These are phyloP conservation scores for Tylopilus orsonianus DNA, from an alignment of 1,284 basidiomycete species.

Conservation along the genomic window DNA sequence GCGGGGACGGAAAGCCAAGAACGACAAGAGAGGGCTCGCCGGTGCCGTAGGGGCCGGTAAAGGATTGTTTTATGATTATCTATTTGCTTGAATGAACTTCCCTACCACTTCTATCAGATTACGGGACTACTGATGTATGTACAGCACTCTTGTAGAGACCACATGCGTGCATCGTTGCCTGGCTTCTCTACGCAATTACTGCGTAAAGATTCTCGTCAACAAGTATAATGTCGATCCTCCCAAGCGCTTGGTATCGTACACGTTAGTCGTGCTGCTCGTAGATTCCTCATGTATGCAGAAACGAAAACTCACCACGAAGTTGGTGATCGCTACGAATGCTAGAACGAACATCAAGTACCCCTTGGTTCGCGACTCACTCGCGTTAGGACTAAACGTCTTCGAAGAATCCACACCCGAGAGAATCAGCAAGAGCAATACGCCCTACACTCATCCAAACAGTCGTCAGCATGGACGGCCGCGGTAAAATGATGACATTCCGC, in stretches of 20 bases:
- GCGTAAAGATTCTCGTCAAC: constrained; percentile 60
- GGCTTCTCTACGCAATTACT: constrained; percentile 34
- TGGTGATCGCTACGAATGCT: constrained; percentile 75
- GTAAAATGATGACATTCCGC: constrained; percentile 26
- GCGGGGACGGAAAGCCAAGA: constrained; percentile 19
- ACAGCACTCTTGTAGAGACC: constrained; percentile 1
- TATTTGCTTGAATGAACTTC: constrained; percentile 29
- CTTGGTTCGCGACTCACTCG: constrained; percentile 58
- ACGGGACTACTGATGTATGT: constrained; percentile 6
- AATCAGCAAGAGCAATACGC: constrained; percentile 71
- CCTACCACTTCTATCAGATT: background rate
- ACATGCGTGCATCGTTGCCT: background rate
- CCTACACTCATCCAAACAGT: constrained; percentile 41
- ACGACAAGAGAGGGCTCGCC: constrained; percentile 14
- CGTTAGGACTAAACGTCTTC: constrained; percentile 60
- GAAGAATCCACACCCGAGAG: constrained; percentile 65
- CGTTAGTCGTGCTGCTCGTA: background rate
- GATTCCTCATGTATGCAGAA: background rate
- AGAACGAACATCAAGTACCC: constrained; percentile 81
- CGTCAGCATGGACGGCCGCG: background rate
- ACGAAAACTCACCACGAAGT: constrained; percentile 48
- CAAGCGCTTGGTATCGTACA: constrained; percentile 45
- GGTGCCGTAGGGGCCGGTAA: constrained; percentile 15
- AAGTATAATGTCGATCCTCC: constrained; percentile 65
- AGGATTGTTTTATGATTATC: constrained; percentile 40